Evolutionary conservation across 768 basidiomycete genomes (phyloP), one percentile per base, ranked within the genome.

Genomic region (Hypsizygus marmoreus): DNA sequence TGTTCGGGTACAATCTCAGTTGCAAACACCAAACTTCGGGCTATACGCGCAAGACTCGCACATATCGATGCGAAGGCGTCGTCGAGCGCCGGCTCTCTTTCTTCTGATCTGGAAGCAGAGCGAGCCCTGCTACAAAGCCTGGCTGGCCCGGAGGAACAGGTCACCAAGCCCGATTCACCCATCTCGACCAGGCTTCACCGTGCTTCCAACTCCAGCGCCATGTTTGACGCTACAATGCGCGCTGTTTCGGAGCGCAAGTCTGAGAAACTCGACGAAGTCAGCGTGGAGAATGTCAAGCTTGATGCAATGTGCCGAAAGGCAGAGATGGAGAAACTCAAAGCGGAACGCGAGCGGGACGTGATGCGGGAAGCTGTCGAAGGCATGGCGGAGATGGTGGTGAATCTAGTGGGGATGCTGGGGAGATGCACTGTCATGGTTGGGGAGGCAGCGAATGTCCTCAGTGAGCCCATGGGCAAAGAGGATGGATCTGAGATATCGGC

Each of bases 151-250:
- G 89, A 93, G 61, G 90, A 92, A 61, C 75, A 82, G 43, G 78
- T 73, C 16, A 59, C 85, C 38, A 80, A 75, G 57, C 61, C 80
- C 2, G 74, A 77, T 35, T 88, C 89, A 6, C 61, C 75, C 0
- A 64, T 90, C 32, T 79, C 75, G 48, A 63, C 69, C 41, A 77
- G 82, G 44, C 61, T 89, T 22, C 79, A 81, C 57, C 80, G 84
- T 4, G 85, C 89, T 3, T 75, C 76, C 46, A 93, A 91, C 60
- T 82, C 88, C 4, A 75, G 71, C 50, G 81, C 85, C 24, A 87
- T 93, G 77, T 91, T 93, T 58, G 88, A 91, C 36, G 91, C 88
- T 12, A 89, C 87, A 28, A 77, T 93, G 60, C 81, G 87, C n/a
- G 89, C 89, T 12, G 83, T 85, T 38, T 81, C 85, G 25, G 88